These are phyloP conservation scores for Monosporozyma aerobia DNA, from an alignment of 805 yeast species.

Conservation along the genomic window DNA sequence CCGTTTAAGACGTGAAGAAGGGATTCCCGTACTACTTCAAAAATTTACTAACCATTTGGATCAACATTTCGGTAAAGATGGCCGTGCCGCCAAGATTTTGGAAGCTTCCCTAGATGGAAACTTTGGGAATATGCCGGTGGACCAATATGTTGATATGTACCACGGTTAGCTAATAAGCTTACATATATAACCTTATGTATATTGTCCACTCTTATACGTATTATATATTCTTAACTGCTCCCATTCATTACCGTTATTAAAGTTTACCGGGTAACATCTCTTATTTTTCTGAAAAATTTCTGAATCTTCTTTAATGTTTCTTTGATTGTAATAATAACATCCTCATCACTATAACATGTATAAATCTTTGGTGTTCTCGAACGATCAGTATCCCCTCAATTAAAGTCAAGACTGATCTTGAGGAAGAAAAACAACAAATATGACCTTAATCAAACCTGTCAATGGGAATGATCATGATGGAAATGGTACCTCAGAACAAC, in stretches of 20 bases:
- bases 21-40: conserved; percentile 42
- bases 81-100: conserved; percentile 5
- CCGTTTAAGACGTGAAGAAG: conserved; percentile 49
- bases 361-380: background rate
- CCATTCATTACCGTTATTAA: background rate
- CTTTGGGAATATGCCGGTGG: conserved; percentile 37
- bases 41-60: conserved; percentile 45
- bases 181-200: background rate
- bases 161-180: background rate
- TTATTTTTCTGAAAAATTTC: background rate
- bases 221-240: background rate
- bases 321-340: background rate
- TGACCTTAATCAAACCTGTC: background rate
- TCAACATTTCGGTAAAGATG: conserved; percentile 34
- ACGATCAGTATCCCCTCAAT: background rate
- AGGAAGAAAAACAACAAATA: background rate
- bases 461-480: background rate
- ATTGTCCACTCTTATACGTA: background rate
- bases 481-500: background rate
- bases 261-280: background rate
- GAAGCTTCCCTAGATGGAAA: conserved; percentile 13
- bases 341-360: background rate
- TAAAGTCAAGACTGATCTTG: background rate
- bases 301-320: background rate
- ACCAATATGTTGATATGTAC: conserved; percentile 38